A percentile compares a stretch with the other conserved stretches of the same genome.
These are phyloP conservation scores for Coemansia sp. DNA, from an alignment of 192 early-diverging fungal species.

Conservation along the genomic window DNA sequence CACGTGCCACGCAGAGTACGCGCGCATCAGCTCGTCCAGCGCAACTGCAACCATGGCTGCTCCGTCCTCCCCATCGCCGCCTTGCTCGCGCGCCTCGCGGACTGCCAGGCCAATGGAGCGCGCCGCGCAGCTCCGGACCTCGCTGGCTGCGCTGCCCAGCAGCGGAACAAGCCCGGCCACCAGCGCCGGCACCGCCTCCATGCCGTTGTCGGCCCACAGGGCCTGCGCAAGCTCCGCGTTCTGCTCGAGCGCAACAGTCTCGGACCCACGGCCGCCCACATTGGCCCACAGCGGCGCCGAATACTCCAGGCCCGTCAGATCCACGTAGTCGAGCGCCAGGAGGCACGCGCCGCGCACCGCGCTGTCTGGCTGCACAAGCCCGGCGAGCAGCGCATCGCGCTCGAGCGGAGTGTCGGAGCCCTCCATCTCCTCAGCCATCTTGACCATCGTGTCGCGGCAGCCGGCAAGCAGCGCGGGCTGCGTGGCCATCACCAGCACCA, in stretches of 20 bases:
- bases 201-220: slow-evolving; percentile 48
- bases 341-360: slow-evolving; percentile 47
- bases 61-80: neutral
- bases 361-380: slow-evolving; percentile 35
- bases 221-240: slow-evolving; percentile 34
- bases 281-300: slow-evolving; percentile 38
- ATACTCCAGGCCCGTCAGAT: slow-evolving; percentile 39
- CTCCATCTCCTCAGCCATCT: slow-evolving; percentile 59
- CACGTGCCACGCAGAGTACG: slow-evolving; percentile 55
- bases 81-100: slow-evolving; percentile 6
- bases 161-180: slow-evolving; percentile 30
- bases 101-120: slow-evolving; percentile 26
- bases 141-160: slow-evolving; percentile 17
- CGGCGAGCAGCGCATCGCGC: slow-evolving; percentile 39
- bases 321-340: slow-evolving; percentile 48
- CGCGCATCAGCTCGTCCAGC: slow-evolving; percentile 22
- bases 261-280: slow-evolving; percentile 22
- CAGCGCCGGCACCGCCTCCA: slow-evolving; percentile 34
- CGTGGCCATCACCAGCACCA: slow-evolving; percentile 64
- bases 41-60: slow-evolving; percentile 9
- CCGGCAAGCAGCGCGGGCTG: slow-evolving; percentile 48
- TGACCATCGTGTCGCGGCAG: slow-evolving; percentile 54
- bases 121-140: slow-evolving; percentile 36
- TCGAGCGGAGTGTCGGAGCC: slow-evolving; percentile 34
- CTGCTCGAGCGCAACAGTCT: slow-evolving; percentile 28